Evolutionary conservation across 306 rosid genomes (phyloP).

Genomic region (Fragaria ananassa): DNA sequence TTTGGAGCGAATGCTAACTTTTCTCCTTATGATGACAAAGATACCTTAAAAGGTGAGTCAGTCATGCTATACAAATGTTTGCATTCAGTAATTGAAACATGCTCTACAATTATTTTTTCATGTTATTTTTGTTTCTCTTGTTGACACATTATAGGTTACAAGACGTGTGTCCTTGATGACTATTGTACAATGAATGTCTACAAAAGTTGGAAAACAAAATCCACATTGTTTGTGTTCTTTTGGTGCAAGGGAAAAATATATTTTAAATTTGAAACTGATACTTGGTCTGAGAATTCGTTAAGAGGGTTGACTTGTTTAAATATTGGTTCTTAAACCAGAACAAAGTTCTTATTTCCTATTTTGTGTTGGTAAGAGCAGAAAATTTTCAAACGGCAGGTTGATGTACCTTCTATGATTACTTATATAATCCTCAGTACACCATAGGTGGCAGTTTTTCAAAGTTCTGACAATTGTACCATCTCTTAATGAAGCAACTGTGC

Average conservation of each 20-base stretch:
- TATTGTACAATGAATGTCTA: not conserved
- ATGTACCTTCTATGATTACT: not conserved
- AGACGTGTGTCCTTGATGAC: not conserved
- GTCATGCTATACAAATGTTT: constrained; percentile 5
- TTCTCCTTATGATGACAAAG: constrained; percentile 68
- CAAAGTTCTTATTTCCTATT: not conserved
- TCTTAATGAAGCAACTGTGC: not conserved
- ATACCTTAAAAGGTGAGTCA: constrained; percentile 58
- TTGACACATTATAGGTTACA: not conserved
- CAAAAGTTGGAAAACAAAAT: not conserved
- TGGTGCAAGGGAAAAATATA: not conserved
- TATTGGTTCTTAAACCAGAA: not conserved
- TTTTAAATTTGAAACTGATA: not conserved
- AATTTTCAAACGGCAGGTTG: not conserved
- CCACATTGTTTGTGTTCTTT: not conserved
- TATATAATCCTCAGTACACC: not conserved
- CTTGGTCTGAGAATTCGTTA: not conserved
- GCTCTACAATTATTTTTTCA: not conserved
- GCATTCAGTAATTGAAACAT: not conserved
- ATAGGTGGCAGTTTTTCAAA: not conserved
- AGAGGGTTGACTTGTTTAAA: not conserved
- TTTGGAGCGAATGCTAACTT: constrained; percentile 54
- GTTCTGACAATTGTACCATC: not conserved
- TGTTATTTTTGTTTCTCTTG: not conserved
- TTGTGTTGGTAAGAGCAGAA: not conserved